Conservation (phyloP, 345 rosid genomes). For the Bruguiera sexangula region DNA sequence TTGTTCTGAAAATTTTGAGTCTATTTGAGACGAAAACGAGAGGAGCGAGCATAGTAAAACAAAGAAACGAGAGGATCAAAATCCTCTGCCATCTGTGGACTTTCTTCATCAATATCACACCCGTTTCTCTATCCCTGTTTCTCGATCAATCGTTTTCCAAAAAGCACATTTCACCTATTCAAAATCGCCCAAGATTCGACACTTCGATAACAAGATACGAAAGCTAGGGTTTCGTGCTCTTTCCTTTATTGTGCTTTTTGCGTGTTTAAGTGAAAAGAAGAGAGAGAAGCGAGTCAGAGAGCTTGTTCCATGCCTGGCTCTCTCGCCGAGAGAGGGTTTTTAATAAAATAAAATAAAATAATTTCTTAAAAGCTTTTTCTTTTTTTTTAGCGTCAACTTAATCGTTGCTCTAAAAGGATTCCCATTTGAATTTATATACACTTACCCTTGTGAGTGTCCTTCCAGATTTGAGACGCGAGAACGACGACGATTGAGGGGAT, state of each 20-base stretch:
- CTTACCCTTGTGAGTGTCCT: slow-evolving; percentile 10
- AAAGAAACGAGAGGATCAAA: slow-evolving; percentile 68
- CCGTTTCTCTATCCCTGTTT: slow-evolving; percentile 9
- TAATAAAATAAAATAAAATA: too few relatives aligned
- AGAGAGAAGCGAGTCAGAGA: slow-evolving; percentile 11
- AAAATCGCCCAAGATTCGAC: slow-evolving; percentile 25
- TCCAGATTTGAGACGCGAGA: slow-evolving; percentile 23
- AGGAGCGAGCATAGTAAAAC: slow-evolving; percentile 70
- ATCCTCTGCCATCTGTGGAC: slow-evolving; percentile 74
- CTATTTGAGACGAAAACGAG: slow-evolving; percentile 56
- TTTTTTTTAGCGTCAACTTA: slow-evolving; percentile 1
- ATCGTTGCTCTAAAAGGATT: neutral
- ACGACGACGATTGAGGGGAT: slow-evolving; percentile 8
- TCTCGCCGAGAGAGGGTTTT: slow-evolving; percentile 6
- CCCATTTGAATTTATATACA: neutral
- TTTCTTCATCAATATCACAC: slow-evolving; percentile 59
- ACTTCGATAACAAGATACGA: slow-evolving; percentile 33
- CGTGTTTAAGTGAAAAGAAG: slow-evolving; percentile 9
- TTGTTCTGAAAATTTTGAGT: slow-evolving; percentile 43
- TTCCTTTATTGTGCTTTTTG: neutral
- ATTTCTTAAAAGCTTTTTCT: neutral
- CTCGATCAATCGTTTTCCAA: slow-evolving; percentile 36
- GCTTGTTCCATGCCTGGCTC: slow-evolving; percentile 39
- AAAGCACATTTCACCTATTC: slow-evolving; percentile 31
- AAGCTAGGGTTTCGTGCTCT: slow-evolving; percentile 38